Evolutionary conservation across 495 filamentous ascomycete species (phyloP).

Genomic region (Penicillium canescens): DNA sequence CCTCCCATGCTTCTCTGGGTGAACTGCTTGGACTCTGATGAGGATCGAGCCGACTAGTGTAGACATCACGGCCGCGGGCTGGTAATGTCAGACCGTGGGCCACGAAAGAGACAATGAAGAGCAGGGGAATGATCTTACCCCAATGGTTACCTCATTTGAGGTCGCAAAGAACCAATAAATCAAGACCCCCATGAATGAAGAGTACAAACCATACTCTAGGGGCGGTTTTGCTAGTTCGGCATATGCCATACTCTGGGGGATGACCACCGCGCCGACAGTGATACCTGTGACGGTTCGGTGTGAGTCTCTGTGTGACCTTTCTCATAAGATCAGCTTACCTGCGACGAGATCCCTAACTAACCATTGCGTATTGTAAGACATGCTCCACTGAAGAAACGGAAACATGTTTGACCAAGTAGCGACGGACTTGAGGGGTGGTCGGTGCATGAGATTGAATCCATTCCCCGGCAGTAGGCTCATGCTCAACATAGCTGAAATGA

Average conservation of each 20-base stretch:
- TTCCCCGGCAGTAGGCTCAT: conserved; percentile 69
- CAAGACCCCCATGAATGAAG: conserved; percentile 92
- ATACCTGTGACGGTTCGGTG: conserved; percentile 36
- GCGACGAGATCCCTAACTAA: conserved; percentile 82
- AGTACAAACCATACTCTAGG: conserved; percentile 84
- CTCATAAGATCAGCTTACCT: conserved; percentile 36
- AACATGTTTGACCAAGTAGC: conserved; percentile 71
- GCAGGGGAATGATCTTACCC: conserved; percentile 55
- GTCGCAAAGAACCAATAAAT: conserved; percentile 98
- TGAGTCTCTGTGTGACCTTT: too few relatives aligned
- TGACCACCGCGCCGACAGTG: conserved; percentile 89
- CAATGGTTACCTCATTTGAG: conserved; percentile 97
- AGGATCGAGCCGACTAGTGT: conserved; percentile 81
- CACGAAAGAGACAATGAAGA: conserved; percentile 7
- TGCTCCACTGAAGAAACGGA: conserved; percentile 83
- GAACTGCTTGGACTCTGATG: conserved; percentile 45
- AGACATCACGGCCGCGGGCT: conserved; percentile 94
- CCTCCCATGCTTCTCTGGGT: conserved; percentile 61
- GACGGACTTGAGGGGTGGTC: conserved; percentile 43
- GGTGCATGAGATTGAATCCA: conserved; percentile 66
- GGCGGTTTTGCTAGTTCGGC: conserved; percentile 75
- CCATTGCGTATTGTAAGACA: conserved; percentile 83
- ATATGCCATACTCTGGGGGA: conserved; percentile 97
- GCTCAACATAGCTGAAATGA: conserved; percentile 45
- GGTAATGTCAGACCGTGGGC: conserved; percentile 6